phyloP scores from a whole-genome alignment of 345 rosid species.

The Combretum micranthum region DNA sequence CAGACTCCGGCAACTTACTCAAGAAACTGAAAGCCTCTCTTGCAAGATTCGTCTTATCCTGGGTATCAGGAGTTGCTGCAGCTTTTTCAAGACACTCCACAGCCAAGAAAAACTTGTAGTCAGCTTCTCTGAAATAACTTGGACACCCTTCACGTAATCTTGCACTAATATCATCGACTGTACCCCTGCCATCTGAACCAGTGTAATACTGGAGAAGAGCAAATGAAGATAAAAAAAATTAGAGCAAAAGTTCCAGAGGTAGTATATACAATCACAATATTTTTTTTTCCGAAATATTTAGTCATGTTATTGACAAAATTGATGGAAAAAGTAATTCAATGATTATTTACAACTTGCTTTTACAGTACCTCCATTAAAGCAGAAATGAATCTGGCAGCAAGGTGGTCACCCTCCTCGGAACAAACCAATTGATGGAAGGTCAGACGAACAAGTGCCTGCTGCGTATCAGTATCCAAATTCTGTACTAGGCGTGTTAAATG shows the following conservation, averaged over 20 bases:
- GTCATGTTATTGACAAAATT: background rate
- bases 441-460: conserved; percentile 62
- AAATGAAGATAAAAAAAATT: conserved; percentile 8
- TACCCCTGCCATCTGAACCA: conserved; percentile 96
- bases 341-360: background rate
- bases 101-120: conserved; percentile 93
- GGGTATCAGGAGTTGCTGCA: conserved; percentile 47
- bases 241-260: conserved; percentile 4
- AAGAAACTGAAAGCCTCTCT: conserved; percentile 79
- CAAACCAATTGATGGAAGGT: conserved; percentile 92
- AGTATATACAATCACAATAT: too few relatives aligned
- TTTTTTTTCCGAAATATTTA: too few relatives aligned
- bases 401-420: conserved; percentile 89
- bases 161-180: conserved; percentile 89
- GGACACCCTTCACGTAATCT: conserved; percentile 87
- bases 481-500: conserved; percentile 81
- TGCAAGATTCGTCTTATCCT: conserved; percentile 81
- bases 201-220: conserved; percentile 71
- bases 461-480: conserved; percentile 57
- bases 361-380: conserved; percentile 76
- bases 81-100: conserved; percentile 97
- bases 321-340: background rate
- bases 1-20: conserved; percentile 90
- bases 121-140: conserved; percentile 92
- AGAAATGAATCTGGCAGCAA: conserved; percentile 84